These are phyloP conservation scores for Arachis stenosperma DNA, from an alignment of 306 rosid species.

Conservation along the genomic window DNA sequence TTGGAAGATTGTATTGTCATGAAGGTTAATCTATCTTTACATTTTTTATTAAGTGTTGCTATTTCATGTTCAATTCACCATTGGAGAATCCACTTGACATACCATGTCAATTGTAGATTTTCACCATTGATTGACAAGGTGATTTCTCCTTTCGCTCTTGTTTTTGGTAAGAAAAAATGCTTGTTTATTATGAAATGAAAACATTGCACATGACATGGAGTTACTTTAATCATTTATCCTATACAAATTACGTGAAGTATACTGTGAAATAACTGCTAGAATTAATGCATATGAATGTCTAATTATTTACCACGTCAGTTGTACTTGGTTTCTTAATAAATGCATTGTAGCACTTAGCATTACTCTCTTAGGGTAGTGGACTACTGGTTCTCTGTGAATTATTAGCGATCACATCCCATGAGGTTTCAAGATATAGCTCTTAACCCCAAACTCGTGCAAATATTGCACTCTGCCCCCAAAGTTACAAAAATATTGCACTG, in stretches of 20 bases:
- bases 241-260: not conserved
- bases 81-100: no score
- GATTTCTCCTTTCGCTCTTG: not conserved
- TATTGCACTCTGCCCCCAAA: no score
- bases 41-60: not conserved
- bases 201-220: not conserved
- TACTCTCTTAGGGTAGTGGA: not conserved
- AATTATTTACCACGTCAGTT: not conserved
- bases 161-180: not conserved
- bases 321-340: not conserved
- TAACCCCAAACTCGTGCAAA: no score
- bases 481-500: no score
- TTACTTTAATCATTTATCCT: not conserved
- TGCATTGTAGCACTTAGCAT: not conserved
- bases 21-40: constrained; percentile 59
- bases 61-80: not conserved
- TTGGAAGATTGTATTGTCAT: constrained; percentile 89
- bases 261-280: not conserved
- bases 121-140: not conserved
- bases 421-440: no score
- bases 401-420: no score
- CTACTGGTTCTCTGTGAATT: not conserved
- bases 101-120: no score
- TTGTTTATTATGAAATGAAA: not conserved
- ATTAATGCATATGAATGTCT: not conserved